Conservation (phyloP, 306 rosid species). For the Lathyrus oleraceus region DNA sequence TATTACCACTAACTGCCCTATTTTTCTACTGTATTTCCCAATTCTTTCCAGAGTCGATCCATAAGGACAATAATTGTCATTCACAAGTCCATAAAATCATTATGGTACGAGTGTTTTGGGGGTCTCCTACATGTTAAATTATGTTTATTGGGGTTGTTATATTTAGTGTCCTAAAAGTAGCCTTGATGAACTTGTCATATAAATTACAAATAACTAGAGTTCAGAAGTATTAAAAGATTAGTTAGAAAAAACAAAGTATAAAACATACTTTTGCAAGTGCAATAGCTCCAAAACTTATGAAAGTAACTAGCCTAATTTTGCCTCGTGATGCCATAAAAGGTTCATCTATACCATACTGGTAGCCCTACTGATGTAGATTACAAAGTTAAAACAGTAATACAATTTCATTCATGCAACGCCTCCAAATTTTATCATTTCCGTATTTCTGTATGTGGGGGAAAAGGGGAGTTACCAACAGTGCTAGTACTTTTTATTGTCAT, state of each 20-base stretch:
- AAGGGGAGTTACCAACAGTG: background rate
- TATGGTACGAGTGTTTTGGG: background rate
- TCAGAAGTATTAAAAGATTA: background rate
- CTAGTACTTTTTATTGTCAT: constrained; percentile 68
- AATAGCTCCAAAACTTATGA: background rate
- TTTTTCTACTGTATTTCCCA: no score
- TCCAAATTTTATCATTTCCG: background rate
- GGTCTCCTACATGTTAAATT: background rate
- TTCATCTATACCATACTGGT: background rate
- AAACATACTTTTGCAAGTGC: background rate
- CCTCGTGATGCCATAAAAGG: constrained; percentile 3
- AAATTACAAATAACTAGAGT: background rate
- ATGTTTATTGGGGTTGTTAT: background rate
- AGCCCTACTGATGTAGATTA: background rate
- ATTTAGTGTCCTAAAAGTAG: background rate
- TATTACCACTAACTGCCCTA: no score
- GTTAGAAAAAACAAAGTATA: background rate
- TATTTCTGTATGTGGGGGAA: background rate
- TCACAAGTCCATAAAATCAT: background rate
- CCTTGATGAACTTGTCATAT: background rate
- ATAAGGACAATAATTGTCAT: no score
- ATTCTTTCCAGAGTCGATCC: no score
- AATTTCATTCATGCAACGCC: constrained; percentile 15
- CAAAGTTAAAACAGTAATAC: background rate
- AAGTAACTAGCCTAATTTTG: background rate